A percentile compares a stretch with the other conserved stretches of the same genome.
phyloP scores from a whole-genome alignment of 208 protist species.

The Trypanosomatidae sp. region DNA sequence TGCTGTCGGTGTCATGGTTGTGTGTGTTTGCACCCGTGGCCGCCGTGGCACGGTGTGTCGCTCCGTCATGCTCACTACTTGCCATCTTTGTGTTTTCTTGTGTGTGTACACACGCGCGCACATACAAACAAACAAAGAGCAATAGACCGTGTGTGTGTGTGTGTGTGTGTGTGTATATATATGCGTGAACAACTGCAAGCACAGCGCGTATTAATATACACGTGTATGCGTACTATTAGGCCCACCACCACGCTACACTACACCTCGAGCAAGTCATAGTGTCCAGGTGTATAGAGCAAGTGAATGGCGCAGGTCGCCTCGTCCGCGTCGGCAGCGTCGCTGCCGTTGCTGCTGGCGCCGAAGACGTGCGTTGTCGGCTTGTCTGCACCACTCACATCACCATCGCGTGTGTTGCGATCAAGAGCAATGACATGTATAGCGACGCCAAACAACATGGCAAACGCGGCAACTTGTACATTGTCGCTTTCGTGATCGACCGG shows the following conservation, averaged over 20 bases:
- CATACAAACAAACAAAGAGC: too few species aligned
- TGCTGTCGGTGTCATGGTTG: too few species aligned
- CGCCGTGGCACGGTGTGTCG: too few species aligned
- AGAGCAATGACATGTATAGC: conserved; percentile 36
- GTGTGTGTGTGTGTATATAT: too few species aligned
- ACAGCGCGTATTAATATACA: too few species aligned
- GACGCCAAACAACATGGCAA: conserved; percentile 43
- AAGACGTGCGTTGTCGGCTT: neutral
- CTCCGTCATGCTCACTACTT: too few species aligned
- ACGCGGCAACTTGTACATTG: conserved; percentile 62
- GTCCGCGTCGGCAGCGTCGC: conserved; percentile 4
- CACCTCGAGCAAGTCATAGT: conserved; percentile 56
- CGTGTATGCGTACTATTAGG: neutral
- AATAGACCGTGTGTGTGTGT: too few species aligned
- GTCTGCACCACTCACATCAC: neutral
- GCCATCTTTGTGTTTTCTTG: too few species aligned
- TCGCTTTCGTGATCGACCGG: conserved; percentile 66
- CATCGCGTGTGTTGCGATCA: conserved; percentile 12
- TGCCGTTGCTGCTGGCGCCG: conserved; percentile 4
- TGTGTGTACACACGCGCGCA: too few species aligned
- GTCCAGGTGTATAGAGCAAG: conserved; percentile 66
- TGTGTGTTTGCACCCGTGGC: too few species aligned
- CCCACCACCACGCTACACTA: neutral
- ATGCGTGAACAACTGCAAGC: too few species aligned
- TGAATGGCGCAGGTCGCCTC: conserved; percentile 5